These are phyloP conservation scores for Lentinus brumalis DNA, from an alignment of 768 basidiomycete species.

Conservation along the genomic window DNA sequence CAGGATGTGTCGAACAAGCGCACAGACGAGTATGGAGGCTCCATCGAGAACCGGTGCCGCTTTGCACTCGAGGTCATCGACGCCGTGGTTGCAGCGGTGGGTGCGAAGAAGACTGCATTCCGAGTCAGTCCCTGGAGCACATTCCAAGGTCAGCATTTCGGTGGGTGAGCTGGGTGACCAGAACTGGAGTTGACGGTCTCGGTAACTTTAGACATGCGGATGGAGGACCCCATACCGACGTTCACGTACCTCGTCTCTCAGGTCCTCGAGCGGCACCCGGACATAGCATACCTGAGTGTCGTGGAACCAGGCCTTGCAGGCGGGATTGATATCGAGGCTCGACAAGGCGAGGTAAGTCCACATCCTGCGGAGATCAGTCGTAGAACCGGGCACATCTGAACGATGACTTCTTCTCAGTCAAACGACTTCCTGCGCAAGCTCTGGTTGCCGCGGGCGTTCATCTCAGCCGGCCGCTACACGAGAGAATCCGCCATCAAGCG, in stretches of 20 bases:
- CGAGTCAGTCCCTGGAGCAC: conserved; percentile 38
- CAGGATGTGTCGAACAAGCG: conserved; percentile 38
- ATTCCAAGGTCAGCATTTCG: conserved; percentile 26
- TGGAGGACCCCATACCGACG: conserved; percentile 53
- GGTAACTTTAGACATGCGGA: conserved; percentile 39
- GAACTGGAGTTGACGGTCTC: no score
- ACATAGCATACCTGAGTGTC: conserved; percentile 41
- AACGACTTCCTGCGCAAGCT: conserved; percentile 20
- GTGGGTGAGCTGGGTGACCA: conserved; percentile 1
- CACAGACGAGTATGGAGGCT: conserved; percentile 49
- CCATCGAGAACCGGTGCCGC: conserved; percentile 43
- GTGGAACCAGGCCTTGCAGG: conserved; percentile 27
- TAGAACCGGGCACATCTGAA: no score
- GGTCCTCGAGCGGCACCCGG: conserved; percentile 39
- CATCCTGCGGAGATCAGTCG: background rate
- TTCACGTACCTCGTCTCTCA: conserved; percentile 48
- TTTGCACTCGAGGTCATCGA: conserved; percentile 42
- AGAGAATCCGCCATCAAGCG: conserved; percentile 17
- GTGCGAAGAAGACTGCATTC: conserved; percentile 40
- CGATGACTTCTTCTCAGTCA: background rate
- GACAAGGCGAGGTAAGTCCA: conserved; percentile 14
- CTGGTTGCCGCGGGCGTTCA: conserved; percentile 21
- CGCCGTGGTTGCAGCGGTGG: conserved; percentile 39
- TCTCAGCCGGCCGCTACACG: conserved; percentile 23
- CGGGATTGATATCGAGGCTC: conserved; percentile 1